Conservation (phyloP, 495 filamentous ascomycete genomes). For the Parathielavia appendiculata region DNA sequence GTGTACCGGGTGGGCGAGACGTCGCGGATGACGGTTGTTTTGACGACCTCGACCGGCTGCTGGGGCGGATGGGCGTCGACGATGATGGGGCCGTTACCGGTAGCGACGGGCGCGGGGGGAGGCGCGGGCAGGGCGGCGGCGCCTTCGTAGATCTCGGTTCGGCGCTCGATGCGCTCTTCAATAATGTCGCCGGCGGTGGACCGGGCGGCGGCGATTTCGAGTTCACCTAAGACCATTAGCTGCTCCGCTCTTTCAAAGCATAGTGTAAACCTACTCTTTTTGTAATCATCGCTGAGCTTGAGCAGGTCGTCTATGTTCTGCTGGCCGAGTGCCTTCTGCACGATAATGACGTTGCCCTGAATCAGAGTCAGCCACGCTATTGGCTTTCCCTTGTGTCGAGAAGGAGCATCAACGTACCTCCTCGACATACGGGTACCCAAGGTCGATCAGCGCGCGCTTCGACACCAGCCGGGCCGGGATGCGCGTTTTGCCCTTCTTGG, state of each 20-base stretch:
- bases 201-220: constrained; percentile 36
- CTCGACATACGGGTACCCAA: constrained; percentile 81
- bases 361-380: constrained; percentile 10
- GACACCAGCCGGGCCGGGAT: constrained; percentile 74
- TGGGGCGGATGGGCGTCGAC: constrained; percentile 39
- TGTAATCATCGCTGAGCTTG: constrained; percentile 68
- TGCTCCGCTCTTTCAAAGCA: not conserved
- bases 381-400: constrained; percentile 19
- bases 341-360: constrained; percentile 70
- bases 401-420: constrained; percentile 51
- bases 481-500: constrained; percentile 81
- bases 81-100: constrained; percentile 31
- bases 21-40: constrained; percentile 37
- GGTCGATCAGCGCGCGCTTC: constrained; percentile 69
- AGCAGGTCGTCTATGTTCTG: constrained; percentile 87
- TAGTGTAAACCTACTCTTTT: constrained; percentile 40
- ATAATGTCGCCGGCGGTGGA: constrained; percentile 34
- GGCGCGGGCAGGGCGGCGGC: not conserved
- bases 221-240: constrained; percentile 34
- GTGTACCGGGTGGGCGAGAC: constrained; percentile 32
- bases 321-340: constrained; percentile 76
- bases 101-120: constrained; percentile 1
- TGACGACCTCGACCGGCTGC: constrained; percentile 38
- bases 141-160: constrained; percentile 19
- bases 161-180: constrained; percentile 37